Conservation (phyloP, 1,139 yeast species). For the Debaryomyces nepalensis region DNA sequence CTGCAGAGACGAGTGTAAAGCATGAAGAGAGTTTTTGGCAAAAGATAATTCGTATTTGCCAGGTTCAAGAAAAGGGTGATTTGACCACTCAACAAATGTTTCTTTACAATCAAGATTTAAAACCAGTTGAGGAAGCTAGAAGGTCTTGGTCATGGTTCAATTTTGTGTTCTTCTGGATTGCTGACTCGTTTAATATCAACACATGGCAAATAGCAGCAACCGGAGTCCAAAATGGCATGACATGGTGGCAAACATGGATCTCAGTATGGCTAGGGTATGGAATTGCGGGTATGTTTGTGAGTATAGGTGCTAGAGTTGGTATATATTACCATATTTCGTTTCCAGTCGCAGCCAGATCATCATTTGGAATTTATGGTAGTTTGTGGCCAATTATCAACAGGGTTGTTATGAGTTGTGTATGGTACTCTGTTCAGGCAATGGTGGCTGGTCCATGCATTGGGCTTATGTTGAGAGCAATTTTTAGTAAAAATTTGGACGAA, state of each 20-base stretch:
- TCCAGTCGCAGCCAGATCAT: constrained; percentile 73
- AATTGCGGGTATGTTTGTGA: constrained; percentile 64
- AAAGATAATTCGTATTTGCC: constrained; percentile 21
- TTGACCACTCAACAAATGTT: constrained; percentile 57
- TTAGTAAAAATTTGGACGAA: constrained; percentile 58
- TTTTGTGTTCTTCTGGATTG: constrained; percentile 79
- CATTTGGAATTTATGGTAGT: constrained; percentile 80
- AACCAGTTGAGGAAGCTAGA: constrained; percentile 71
- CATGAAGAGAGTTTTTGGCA: constrained; percentile 21
- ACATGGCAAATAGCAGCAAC: constrained; percentile 93
- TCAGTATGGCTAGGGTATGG: constrained; percentile 79
- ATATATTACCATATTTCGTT: constrained; percentile 75
- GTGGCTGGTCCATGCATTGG: constrained; percentile 79
- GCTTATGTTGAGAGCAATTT: constrained; percentile 67
- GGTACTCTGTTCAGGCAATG: constrained; percentile 86
- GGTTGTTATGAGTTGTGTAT: constrained; percentile 80
- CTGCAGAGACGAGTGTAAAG: constrained; percentile 7
- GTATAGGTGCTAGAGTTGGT: constrained; percentile 71
- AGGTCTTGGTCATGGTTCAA: constrained; percentile 85
- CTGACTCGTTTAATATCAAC: constrained; percentile 84
- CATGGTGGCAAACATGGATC: constrained; percentile 91
- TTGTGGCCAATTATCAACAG: constrained; percentile 81
- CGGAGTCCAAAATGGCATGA: constrained; percentile 65
- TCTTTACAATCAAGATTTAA: constrained; percentile 71
- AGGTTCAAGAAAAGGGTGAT: constrained; percentile 36